Base-by-base conservation (phyloP, 768 basidiomycete genomes). In the Sporobolomyces phaffii region DNA sequence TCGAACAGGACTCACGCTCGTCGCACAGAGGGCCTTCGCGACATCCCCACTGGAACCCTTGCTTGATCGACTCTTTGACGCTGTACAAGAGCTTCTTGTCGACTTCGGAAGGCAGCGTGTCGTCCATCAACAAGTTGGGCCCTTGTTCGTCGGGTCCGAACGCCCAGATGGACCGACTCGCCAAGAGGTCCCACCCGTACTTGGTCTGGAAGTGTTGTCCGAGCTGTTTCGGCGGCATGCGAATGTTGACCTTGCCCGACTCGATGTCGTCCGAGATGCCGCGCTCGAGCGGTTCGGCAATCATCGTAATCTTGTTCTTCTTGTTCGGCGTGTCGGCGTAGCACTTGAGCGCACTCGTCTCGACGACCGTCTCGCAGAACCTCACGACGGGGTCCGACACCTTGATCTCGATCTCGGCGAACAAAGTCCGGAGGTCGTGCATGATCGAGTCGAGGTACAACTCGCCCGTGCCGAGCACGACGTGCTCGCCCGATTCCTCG, bases 321-420 rank as follows among this genome's bases (percentile, higher is more conserved):
- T 99, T 98, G 80, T 99, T 99, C 9, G 96, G 96, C 34, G 96
- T 98, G 74, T 98, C 96, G 22, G 96, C 96, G 78, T 99, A 99
- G 76, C 94, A 98, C 79, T 98, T 99, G 70, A 99, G 79, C 5
- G 94, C 96, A 72, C 89, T 91, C 36, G 94, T 98, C 81, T 99
- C 96, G 72, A 97, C 81, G 26, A 98, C 94, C 2, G 96, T 99
- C 81, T 99, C 96, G 76, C 90, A 89, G 80, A 99, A 99, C 76
- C 91, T 91, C 20, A 92, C 94, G 43, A 98, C 92, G 2, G 96
- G 96, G 80, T 99, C 96, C 28, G 94, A 98, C 18, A 98, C 92
- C 81, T 99, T 99, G 82, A 99, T 97, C 82, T 99, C 96, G 73
- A 98, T 96, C 81, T 99, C 96, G 34, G 92, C 86, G 80, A 94